Conservation (phyloP, 2,329 filamentous ascomycete species). For the Venturia pyrina region DNA sequence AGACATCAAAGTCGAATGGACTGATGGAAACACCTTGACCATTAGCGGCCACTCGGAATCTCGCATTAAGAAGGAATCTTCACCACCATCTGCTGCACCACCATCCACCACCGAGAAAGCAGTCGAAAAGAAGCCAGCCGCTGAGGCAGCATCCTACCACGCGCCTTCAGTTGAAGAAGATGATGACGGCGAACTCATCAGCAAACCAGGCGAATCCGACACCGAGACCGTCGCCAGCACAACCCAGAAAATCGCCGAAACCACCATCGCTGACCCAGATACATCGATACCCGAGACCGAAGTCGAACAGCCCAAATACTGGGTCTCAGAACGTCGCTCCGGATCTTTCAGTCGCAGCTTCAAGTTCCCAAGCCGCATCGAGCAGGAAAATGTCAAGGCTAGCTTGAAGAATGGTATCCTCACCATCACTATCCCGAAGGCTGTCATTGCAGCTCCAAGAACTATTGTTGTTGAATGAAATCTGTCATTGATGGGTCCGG, state of each 20-base stretch:
- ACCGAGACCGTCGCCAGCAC: slow-evolving; percentile 6
- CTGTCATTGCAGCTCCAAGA: slow-evolving; percentile 35
- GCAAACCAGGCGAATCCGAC: slow-evolving; percentile 9
- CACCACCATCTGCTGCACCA: slow-evolving; percentile 16
- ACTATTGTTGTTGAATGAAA: slow-evolving; percentile 48
- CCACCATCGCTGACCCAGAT: slow-evolving; percentile 20
- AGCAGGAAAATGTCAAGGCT: slow-evolving; percentile 52
- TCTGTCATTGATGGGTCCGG: neutral
- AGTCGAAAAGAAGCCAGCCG: neutral
- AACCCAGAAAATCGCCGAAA: slow-evolving; percentile 15
- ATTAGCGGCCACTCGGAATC: slow-evolving; percentile 62
- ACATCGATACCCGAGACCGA: slow-evolving; percentile 26
- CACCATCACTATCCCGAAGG: slow-evolving; percentile 48
- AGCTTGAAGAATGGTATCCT: slow-evolving; percentile 51
- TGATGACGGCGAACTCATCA: slow-evolving; percentile 15
- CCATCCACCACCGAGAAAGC: neutral
- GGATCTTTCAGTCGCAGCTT: slow-evolving; percentile 52
- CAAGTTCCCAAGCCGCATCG: slow-evolving; percentile 46
- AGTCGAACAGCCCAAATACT: slow-evolving; percentile 48
- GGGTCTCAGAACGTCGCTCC: slow-evolving; percentile 52
- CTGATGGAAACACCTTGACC: slow-evolving; percentile 61
- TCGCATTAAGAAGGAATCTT: slow-evolving; percentile 45
- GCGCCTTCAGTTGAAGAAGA: slow-evolving; percentile 59
- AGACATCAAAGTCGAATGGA: slow-evolving; percentile 68
- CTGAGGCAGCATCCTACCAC: slow-evolving; percentile 16